Percentiles rank a stretch among this genome's conserved stretches.
phyloP scores from a whole-genome alignment of 2,329 filamentous ascomycete species.

The Cladophialophora carrionii region DNA sequence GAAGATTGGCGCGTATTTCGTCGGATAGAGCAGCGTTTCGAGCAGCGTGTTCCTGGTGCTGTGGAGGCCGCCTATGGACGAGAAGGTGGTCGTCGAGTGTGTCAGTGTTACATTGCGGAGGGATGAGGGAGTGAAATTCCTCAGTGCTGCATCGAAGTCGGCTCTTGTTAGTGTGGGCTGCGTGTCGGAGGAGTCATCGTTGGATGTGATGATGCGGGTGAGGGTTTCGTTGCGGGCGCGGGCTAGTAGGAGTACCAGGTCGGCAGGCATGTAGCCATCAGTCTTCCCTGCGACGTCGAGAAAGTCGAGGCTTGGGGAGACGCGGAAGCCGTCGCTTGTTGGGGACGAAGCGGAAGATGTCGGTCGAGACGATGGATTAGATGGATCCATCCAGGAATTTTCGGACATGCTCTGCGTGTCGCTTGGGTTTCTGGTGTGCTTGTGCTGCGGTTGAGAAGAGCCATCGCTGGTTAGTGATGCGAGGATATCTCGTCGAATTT shows the following conservation, averaged over 20 bases:
- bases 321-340: conserved; percentile 64
- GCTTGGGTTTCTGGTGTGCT: conserved; percentile 45
- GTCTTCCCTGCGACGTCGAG: conserved; percentile 91
- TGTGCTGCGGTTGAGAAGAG: conserved; percentile 44
- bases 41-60: conserved; percentile 88
- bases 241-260: conserved; percentile 81
- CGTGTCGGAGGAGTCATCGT: conserved; percentile 47
- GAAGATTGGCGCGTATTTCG: conserved; percentile 97
- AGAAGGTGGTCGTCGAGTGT: conserved; percentile 88
- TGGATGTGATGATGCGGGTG: conserved; percentile 68
- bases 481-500: conserved; percentile 79
- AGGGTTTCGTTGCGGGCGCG: conserved; percentile 89
- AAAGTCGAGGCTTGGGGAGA: conserved; percentile 81
- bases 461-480: conserved; percentile 68
- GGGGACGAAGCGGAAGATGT: conserved; percentile 48
- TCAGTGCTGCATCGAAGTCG: conserved; percentile 83
- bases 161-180: conserved; percentile 66
- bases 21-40: conserved; percentile 94
- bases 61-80: conserved; percentile 83
- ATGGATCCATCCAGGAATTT: conserved; percentile 77
- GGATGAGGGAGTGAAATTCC: conserved; percentile 93
- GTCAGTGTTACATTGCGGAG: conserved; percentile 93
- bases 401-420: conserved; percentile 46
- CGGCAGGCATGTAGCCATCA: conserved; percentile 97
- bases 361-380: conserved; percentile 59